These are phyloP conservation scores for Wickerhamiella hasegawae DNA, from an alignment of 805 yeast genomes.

Conservation along the genomic window DNA sequence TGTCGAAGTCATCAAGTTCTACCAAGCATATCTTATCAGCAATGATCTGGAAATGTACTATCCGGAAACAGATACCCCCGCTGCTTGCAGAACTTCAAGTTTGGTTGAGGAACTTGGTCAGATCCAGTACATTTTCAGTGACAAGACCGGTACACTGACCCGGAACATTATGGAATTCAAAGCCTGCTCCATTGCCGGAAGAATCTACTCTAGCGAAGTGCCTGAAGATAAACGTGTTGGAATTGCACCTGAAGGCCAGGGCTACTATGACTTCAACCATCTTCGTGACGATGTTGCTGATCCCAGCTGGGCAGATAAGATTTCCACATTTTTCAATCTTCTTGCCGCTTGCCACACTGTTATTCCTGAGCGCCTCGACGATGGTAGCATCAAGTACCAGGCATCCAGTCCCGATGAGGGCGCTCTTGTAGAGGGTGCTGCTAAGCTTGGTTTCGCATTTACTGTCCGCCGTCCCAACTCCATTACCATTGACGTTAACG, in stretches of 20 bases:
- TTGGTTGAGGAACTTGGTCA: conserved; percentile 96
- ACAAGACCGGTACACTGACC: conserved; percentile 93
- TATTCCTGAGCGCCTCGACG: conserved; percentile 63
- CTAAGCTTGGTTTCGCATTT: conserved; percentile 71
- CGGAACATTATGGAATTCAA: conserved; percentile 94
- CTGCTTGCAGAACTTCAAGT: conserved; percentile 88
- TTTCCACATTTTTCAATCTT: conserved; percentile 66
- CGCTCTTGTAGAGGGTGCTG: conserved; percentile 94
- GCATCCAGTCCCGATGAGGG: conserved; percentile 99
- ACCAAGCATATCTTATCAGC: conserved; percentile 86
- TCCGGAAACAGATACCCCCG: conserved; percentile 78
- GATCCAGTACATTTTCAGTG: conserved; percentile 89
- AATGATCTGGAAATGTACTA: conserved; percentile 90
- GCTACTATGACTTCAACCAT: conserved; percentile 56
- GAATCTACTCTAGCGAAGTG: conserved; percentile 68
- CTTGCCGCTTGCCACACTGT: conserved; percentile 94
- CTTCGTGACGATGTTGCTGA: conserved; percentile 32
- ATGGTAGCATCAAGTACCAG: conserved; percentile 59
- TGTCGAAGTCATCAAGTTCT: conserved; percentile 86
- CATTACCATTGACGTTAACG: conserved; percentile 46
- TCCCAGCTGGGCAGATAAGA: conserved; percentile 28
- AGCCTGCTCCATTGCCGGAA: conserved; percentile 84
- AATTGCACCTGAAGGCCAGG: conserved; percentile 68
- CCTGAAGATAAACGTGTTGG: conserved; percentile 79
- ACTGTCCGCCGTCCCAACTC: conserved; percentile 72